Conservation (phyloP, 192 early-diverging fungal genomes). For the Podila epicladia region DNA sequence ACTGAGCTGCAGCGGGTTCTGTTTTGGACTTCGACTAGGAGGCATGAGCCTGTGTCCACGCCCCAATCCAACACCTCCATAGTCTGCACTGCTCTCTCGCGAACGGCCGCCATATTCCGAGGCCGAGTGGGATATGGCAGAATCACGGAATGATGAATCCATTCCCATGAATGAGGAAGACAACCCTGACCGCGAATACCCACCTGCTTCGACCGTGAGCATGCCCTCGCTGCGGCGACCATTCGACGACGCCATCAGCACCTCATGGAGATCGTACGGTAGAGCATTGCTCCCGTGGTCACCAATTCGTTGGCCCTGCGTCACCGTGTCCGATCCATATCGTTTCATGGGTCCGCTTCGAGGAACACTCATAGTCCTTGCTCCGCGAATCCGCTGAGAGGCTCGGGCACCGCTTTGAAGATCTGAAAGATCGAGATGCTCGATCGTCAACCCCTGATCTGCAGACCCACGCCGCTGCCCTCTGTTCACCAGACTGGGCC, state of each 20-base stretch:
- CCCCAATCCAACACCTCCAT: neutral
- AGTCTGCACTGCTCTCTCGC: neutral
- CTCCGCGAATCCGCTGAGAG: no score
- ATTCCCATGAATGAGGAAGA: neutral
- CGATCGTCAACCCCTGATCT: neutral
- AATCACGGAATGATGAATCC: neutral
- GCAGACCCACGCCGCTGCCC: neutral
- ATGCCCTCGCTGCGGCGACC: neutral
- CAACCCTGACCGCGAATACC: neutral
- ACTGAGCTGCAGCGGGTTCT: neutral
- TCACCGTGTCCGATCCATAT: constrained; percentile 17
- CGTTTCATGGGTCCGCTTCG: neutral
- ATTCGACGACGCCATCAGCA: constrained; percentile 8
- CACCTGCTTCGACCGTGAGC: neutral
- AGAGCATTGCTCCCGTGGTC: constrained; percentile 3
- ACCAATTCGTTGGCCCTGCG: neutral
- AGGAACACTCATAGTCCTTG: neutral
- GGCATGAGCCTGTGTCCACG: neutral
- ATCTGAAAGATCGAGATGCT: constrained; percentile 7
- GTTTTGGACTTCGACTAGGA: neutral
- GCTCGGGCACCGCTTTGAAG: neutral
- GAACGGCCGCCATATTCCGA: neutral
- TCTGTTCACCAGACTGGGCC: constrained; percentile 13
- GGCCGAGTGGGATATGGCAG: neutral
- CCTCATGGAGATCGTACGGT: constrained; percentile 11